Evolutionary conservation across 208 protist species (phyloP), one percentile per base, ranked within the genome.

Genomic region (Trypanosoma caninum): DNA sequence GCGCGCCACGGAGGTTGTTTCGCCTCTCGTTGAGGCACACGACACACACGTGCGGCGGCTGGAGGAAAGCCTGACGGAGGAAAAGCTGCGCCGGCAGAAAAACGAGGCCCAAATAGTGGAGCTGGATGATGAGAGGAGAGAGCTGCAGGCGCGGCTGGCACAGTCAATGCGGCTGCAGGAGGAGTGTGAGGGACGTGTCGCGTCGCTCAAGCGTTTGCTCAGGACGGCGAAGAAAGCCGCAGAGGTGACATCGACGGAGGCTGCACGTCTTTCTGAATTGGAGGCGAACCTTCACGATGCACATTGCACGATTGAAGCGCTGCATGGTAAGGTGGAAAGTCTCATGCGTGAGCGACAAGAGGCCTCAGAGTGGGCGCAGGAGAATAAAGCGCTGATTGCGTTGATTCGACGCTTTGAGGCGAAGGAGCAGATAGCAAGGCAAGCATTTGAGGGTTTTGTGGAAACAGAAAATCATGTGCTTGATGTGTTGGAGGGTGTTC

Each of bases 191-290:
- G 40, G 65, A 25, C 71, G 76, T 35, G 56, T 71, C 6, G 61
- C 48, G 7, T 48, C 76, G 45, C 48, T 84, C n/a, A 50, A 68
- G 44, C 74, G 72, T 14, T 66, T 69, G 10, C 65, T 88, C 16
- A 65, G 67, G 38, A 60, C 78, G 0, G 65, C 81, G 16, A 78
- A 81, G 53, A 67, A 69, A 9, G 80, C 84, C 0, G 84, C 84
- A 0, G 76, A 75, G 44, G 72, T 82, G 6, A 63, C 61, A 13
- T 61, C 72, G 10, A 47, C 69, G 0, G 79, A 80, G 33, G 76
- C 83, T 13, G 63, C 81, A 10, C 69, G 69, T 33, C 14, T 85
- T 11, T 78, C 74, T 35, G 76, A 83, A 20, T 71, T 88, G 70
- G 84, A 88, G 59, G 57, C 78, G 13, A 53, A 25, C 14, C 60